A percentile compares a stretch with the other conserved stretches of the same genome.
Evolutionary conservation across 177 flowering plant species (phyloP).

Genomic region (Vitis hybrid): DNA sequence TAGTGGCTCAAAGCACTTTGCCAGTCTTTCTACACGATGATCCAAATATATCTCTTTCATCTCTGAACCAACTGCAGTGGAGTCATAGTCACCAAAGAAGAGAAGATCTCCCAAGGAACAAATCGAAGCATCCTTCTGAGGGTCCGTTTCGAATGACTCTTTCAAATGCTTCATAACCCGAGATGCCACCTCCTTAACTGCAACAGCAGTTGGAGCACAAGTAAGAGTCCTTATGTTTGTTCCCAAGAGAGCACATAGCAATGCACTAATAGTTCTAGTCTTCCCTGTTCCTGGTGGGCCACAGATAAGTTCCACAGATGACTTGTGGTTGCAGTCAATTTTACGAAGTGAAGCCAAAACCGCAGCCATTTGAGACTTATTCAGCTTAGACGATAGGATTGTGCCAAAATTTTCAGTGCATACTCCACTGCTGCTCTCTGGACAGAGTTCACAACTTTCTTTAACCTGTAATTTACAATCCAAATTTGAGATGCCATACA

Average conservation of each 20-base stretch:
- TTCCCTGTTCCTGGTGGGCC: slow-evolving; percentile 90
- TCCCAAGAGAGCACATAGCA: slow-evolving; percentile 44
- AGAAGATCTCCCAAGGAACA: slow-evolving; percentile 52
- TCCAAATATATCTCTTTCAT: slow-evolving; percentile 52
- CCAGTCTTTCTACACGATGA: slow-evolving; percentile 41
- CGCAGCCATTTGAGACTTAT: slow-evolving; percentile 50
- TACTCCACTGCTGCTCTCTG: background rate
- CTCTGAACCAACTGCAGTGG: slow-evolving; percentile 33
- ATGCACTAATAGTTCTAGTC: slow-evolving; percentile 49
- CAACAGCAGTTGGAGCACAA: slow-evolving; percentile 77
- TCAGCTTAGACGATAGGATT: slow-evolving; percentile 20
- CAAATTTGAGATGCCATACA: background rate
- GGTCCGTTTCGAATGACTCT: slow-evolving; percentile 11
- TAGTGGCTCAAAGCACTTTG: slow-evolving; percentile 32
- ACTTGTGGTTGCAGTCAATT: slow-evolving; percentile 35
- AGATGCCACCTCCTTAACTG: slow-evolving; percentile 49
- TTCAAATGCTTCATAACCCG: slow-evolving; percentile 37
- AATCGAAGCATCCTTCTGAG: background rate
- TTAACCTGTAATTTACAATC: slow-evolving; percentile 25
- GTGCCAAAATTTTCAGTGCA: slow-evolving; percentile 1
- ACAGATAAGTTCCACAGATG: slow-evolving; percentile 58
- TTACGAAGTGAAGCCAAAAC: slow-evolving; percentile 30
- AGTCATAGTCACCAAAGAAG: slow-evolving; percentile 52
- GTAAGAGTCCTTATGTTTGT: slow-evolving; percentile 44
- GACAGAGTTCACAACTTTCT: slow-evolving; percentile 27